These are phyloP conservation scores for Chrysosporium keratinophilum DNA, from an alignment of 2,329 filamentous ascomycete genomes.

Conservation along the genomic window DNA sequence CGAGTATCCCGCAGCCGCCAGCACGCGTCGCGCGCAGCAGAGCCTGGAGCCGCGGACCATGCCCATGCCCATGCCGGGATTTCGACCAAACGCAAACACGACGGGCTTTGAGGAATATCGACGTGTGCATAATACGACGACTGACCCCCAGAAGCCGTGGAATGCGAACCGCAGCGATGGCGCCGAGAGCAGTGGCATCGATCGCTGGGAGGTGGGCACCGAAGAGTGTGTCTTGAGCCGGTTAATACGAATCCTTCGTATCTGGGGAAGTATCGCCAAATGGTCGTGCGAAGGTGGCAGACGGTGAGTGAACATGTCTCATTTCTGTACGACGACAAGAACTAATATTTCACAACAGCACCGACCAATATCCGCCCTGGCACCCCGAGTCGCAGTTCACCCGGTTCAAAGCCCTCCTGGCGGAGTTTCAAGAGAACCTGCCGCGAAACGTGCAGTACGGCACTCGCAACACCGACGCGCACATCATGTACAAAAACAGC, in stretches of 20 bases:
- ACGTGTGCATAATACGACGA: too few species aligned
- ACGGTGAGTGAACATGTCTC: constrained; percentile 29
- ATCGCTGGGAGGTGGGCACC: constrained; percentile 44
- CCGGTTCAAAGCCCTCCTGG: constrained; percentile 37
- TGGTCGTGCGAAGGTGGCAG: constrained; percentile 48
- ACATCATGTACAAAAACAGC: constrained; percentile 43
- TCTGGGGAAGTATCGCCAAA: constrained; percentile 46
- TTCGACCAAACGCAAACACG: constrained; percentile 28
- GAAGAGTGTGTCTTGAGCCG: constrained; percentile 46
- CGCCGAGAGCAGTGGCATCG: constrained; percentile 36
- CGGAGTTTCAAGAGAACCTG: constrained; percentile 42
- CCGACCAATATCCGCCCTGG: constrained; percentile 45
- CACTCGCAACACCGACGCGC: constrained; percentile 43
- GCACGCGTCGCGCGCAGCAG: constrained; percentile 24
- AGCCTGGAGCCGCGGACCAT: constrained; percentile 33
- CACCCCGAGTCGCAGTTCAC: constrained; percentile 41
- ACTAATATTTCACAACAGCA: too few species aligned
- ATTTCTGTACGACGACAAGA: too few species aligned
- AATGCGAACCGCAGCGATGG: constrained; percentile 32
- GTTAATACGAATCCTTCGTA: constrained; percentile 45
- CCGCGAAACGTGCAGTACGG: constrained; percentile 45
- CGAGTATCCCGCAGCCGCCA: constrained; percentile 35
- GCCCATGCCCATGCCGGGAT: constrained; percentile 30
- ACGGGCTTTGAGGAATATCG: too few species aligned
- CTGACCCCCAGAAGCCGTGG: constrained; percentile 30